phyloP scores from a whole-genome alignment of 2,329 filamentous ascomycete species.

The Penicillium polonicum region DNA sequence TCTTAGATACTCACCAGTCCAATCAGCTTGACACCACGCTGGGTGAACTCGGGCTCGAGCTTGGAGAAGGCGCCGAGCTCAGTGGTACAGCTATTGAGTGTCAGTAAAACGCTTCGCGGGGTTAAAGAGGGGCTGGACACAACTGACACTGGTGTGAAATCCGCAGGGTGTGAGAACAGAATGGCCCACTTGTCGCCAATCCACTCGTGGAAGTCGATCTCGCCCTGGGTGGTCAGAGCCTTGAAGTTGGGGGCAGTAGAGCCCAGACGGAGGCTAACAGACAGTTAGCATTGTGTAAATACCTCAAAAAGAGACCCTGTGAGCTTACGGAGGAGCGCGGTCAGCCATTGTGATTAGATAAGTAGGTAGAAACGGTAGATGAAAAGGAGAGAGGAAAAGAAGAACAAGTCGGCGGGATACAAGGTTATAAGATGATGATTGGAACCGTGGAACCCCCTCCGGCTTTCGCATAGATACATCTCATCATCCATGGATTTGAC shows the following conservation, averaged over 20 bases:
- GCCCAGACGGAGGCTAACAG: conserved; percentile 59
- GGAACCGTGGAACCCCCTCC: conserved; percentile 10
- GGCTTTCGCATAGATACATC: conserved; percentile 10
- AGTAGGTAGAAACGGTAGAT: not conserved
- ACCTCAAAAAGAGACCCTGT: not conserved
- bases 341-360: conserved; percentile 41
- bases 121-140: not conserved
- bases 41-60: conserved; percentile 84
- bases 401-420: not conserved
- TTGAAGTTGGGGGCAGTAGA: conserved; percentile 68
- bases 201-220: conserved; percentile 70
- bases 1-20: conserved; percentile 57
- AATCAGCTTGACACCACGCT: conserved; percentile 86
- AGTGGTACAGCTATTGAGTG: conserved; percentile 67
- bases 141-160: conserved; percentile 69
- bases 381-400: conserved; percentile 2
- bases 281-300: conserved; percentile 10
- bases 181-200: conserved; percentile 69
- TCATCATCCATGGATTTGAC: conserved; percentile 20
- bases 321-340: conserved; percentile 45
- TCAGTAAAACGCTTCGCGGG: not conserved
- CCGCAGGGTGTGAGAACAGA: conserved; percentile 69
- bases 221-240: conserved; percentile 64
- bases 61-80: conserved; percentile 94
- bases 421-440: not conserved